Percentiles rank a stretch among this genome's conserved stretches.
These are phyloP conservation scores for Cryphonectria parasitica DNA, from an alignment of 2,329 filamentous ascomycete genomes.

Conservation along the genomic window DNA sequence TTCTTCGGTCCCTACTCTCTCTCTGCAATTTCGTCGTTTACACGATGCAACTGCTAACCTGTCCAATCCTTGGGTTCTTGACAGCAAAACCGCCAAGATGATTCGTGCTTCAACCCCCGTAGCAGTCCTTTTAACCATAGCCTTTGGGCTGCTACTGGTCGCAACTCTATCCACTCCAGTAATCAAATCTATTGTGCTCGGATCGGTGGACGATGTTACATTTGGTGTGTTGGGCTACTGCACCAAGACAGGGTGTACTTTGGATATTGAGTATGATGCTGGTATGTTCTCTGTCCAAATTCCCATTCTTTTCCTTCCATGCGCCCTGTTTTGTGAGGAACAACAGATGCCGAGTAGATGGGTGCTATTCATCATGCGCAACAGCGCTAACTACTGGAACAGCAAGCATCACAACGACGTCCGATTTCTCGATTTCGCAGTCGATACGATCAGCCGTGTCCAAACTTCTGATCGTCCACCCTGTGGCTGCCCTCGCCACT, in stretches of 20 bases:
- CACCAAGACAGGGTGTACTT: conserved; percentile 65
- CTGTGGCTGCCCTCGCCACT: conserved; percentile 83
- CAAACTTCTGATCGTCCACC: conserved; percentile 88
- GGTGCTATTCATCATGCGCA: background rate
- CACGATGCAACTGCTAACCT: background rate
- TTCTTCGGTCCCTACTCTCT: too few relatives aligned
- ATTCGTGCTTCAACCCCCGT: conserved; percentile 92
- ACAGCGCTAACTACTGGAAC: background rate
- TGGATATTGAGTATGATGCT: conserved; percentile 84
- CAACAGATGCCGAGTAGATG: background rate
- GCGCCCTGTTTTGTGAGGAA: conserved; percentile 40
- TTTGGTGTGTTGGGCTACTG: conserved; percentile 97
- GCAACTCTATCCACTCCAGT: conserved; percentile 91
- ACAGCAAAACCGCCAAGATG: conserved; percentile 59
- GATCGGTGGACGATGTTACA: conserved; percentile 72
- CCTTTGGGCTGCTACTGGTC: conserved; percentile 83
- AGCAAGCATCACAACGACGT: conserved; percentile 47
- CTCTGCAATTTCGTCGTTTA: background rate
- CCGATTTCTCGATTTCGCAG: conserved; percentile 50
- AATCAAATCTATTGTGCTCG: conserved; percentile 82
- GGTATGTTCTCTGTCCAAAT: conserved; percentile 56
- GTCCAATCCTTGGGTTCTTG: background rate
- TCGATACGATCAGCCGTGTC: conserved; percentile 65
- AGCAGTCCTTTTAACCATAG: conserved; percentile 79
- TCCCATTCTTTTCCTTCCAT: too few relatives aligned